phyloP scores from a whole-genome alignment of 495 filamentous ascomycete genomes.

The Penicillium alfredii region DNA sequence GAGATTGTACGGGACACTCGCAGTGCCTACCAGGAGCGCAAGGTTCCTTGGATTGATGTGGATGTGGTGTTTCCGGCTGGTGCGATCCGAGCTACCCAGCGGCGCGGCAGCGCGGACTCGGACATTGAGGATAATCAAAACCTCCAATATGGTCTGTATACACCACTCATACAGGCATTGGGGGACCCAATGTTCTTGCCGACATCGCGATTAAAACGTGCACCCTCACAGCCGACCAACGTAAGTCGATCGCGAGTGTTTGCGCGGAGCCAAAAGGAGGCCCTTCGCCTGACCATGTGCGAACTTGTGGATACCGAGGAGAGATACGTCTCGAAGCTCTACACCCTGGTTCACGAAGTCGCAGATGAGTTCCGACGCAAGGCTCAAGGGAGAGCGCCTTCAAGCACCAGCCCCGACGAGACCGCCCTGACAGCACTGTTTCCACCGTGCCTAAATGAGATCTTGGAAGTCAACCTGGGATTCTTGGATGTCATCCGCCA shows the following conservation, averaged over 20 bases:
- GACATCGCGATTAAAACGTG: conserved; percentile 77
- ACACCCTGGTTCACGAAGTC: conserved; percentile 71
- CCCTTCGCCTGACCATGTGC: conserved; percentile 79
- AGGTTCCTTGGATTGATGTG: conserved; percentile 75
- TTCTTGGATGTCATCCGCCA: conserved; percentile 71
- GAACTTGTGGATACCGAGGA: conserved; percentile 93
- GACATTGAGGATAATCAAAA: conserved; percentile 52
- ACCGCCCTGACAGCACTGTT: conserved; percentile 71
- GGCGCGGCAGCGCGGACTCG: conserved; percentile 31
- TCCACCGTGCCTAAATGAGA: conserved; percentile 68
- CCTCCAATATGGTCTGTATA: conserved; percentile 68
- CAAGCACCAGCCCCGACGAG: conserved; percentile 66
- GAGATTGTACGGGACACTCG: conserved; percentile 68
- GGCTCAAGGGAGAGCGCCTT: conserved; percentile 48
- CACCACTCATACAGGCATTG: conserved; percentile 65
- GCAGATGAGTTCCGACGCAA: conserved; percentile 66
- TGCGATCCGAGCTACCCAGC: conserved; percentile 49
- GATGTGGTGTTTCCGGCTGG: conserved; percentile 79
- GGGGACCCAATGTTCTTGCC: conserved; percentile 82
- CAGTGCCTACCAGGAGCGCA: conserved; percentile 67
- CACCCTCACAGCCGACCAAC: conserved; percentile 78
- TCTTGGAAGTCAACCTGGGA: conserved; percentile 69
- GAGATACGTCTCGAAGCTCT: conserved; percentile 80
- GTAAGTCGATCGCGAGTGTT: conserved; percentile 67
- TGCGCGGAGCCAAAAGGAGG: conserved; percentile 73